Evolutionary conservation across 2,329 filamentous ascomycete species (phyloP).

Genomic region (Phyllosticta citrichinensis): DNA sequence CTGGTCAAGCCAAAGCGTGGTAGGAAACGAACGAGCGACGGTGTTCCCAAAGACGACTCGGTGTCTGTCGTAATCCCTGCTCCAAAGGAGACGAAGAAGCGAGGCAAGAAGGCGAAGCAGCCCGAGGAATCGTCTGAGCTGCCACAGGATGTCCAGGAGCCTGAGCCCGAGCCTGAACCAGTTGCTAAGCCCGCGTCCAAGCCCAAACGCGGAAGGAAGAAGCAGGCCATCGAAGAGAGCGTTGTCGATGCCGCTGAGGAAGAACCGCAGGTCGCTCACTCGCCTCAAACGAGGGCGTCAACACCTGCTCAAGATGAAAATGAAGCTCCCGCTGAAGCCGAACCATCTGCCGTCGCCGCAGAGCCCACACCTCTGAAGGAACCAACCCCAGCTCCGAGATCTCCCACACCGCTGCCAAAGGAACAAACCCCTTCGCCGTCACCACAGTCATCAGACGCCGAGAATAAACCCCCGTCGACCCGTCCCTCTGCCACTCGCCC

Average conservation of each 20-base stretch:
- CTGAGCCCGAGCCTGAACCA: background rate
- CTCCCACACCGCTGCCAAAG: conserved; percentile 3
- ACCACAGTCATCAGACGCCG: conserved; percentile 67
- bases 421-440: conserved; percentile 51
- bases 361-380: background rate
- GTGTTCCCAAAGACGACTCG: conserved; percentile 18
- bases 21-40: conserved; percentile 31
- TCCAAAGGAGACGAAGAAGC: conserved; percentile 11
- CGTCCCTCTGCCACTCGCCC: conserved; percentile 36
- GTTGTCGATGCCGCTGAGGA: background rate
- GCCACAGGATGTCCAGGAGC: background rate
- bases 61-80: conserved; percentile 13
- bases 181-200: conserved; percentile 13
- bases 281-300: background rate
- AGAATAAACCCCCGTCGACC: conserved; percentile 67
- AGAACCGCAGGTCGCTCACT: background rate
- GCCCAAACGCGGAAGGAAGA: conserved; percentile 12
- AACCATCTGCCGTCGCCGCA: background rate
- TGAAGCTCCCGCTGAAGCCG: background rate
- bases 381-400: background rate
- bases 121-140: background rate
- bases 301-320: background rate
- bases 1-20: conserved; percentile 17
- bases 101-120: conserved; percentile 12
- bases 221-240: conserved; percentile 12